Evolutionary conservation across 805 yeast species (phyloP).

Genomic region (Naumovozyma dairenensis): DNA sequence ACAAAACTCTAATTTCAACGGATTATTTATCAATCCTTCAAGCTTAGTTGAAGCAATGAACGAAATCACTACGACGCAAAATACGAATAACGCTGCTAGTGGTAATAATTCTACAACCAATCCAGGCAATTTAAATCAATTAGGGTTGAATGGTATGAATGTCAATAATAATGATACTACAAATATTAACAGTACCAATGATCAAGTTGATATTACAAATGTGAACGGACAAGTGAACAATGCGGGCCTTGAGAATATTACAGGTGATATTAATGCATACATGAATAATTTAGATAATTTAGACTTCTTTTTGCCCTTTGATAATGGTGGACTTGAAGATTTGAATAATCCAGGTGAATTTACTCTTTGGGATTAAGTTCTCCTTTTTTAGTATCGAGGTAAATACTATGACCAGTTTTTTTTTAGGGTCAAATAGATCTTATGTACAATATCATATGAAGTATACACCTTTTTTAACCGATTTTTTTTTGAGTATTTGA

Average conservation of each 20-base stretch:
- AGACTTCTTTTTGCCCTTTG: conserved; percentile 21
- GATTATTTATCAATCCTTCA: conserved; percentile 25
- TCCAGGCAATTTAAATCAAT: not conserved
- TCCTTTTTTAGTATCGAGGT: too few species aligned
- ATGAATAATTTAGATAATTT: conserved; percentile 13
- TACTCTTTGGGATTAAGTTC: conserved; percentile 24
- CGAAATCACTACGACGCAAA: conserved; percentile 5
- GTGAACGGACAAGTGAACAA: too few species aligned
- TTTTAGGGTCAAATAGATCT: not conserved
- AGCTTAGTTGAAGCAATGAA: conserved; percentile 22
- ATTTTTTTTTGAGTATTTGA: not conserved
- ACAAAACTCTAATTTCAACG: conserved; percentile 25
- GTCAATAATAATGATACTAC: not conserved
- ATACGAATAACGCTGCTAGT: conserved; percentile 1
- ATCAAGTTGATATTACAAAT: not conserved
- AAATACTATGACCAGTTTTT: not conserved
- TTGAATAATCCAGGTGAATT: conserved; percentile 20
- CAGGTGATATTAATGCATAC: conserved; percentile 6
- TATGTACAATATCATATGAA: too few species aligned
- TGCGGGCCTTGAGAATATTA: conserved; percentile 20
- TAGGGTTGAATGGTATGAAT: conserved; percentile 1
- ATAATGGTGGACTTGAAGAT: conserved; percentile 23
- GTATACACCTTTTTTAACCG: too few species aligned
- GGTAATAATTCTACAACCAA: not conserved
- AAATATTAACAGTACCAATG: not conserved